These are phyloP conservation scores for Dactylellina haptotyla DNA, from an alignment of 2,329 filamentous ascomycete species.

Conservation along the genomic window DNA sequence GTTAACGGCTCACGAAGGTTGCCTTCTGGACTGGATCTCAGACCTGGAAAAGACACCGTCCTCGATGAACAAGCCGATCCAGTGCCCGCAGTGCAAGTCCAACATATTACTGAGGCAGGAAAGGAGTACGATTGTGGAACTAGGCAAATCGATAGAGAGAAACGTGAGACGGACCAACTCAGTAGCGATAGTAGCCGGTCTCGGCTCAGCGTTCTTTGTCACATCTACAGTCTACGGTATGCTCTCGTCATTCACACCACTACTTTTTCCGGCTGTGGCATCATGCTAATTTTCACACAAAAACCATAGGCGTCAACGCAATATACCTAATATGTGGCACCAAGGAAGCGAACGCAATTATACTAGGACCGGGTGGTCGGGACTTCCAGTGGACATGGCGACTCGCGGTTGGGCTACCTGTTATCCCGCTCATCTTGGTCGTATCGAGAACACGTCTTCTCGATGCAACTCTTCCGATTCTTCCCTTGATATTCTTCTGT, in stretches of 20 bases:
- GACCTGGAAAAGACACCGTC: slow-evolving; percentile 68
- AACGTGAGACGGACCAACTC: slow-evolving; percentile 71
- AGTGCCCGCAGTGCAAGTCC: slow-evolving; percentile 89
- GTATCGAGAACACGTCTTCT: slow-evolving; percentile 73
- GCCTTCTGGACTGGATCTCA: slow-evolving; percentile 91
- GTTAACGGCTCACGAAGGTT: slow-evolving; percentile 87
- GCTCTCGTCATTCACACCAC: slow-evolving; percentile 61
- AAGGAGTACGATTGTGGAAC: slow-evolving; percentile 75
- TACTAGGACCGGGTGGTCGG: slow-evolving; percentile 59
- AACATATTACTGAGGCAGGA: slow-evolving; percentile 80
- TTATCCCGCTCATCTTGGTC: slow-evolving; percentile 75
- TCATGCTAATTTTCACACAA: slow-evolving; percentile 57
- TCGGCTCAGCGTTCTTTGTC: slow-evolving; percentile 47
- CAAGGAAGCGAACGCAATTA: slow-evolving; percentile 69
- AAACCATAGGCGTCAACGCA: slow-evolving; percentile 67
- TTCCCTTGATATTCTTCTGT: slow-evolving; percentile 69
- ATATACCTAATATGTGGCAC: slow-evolving; percentile 74
- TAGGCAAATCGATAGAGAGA: slow-evolving; percentile 70
- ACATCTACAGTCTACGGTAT: slow-evolving; percentile 57
- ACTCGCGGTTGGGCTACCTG: slow-evolving; percentile 70
- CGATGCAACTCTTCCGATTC: slow-evolving; percentile 71
- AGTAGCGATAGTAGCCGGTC: slow-evolving; percentile 70
- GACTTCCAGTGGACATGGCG: slow-evolving; percentile 60
- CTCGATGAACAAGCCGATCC: slow-evolving; percentile 68
- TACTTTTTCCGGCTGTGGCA: slow-evolving; percentile 59